phyloP scores from a whole-genome alignment of 2,329 filamentous ascomycete genomes.

The Stylonectria norvegica region DNA sequence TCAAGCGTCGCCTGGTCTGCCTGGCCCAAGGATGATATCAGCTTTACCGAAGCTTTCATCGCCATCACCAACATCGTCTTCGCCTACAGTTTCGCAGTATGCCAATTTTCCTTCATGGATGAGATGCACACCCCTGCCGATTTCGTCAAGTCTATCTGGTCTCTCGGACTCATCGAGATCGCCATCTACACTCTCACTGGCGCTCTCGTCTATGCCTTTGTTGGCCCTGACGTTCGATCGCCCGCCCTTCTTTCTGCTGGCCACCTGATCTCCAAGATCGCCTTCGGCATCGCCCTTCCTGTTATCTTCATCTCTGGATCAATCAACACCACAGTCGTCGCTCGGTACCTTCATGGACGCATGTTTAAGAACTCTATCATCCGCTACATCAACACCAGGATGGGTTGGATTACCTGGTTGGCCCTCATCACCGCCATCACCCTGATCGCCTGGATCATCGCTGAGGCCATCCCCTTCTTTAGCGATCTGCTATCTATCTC shows the following conservation, averaged over 20 bases:
- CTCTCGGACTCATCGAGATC: conserved; percentile 61
- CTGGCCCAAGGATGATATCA: conserved; percentile 44
- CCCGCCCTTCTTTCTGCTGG: conserved; percentile 67
- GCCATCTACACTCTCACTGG: conserved; percentile 65
- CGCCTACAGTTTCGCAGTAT: conserved; percentile 59
- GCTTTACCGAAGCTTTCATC: conserved; percentile 55
- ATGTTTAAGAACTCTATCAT: conserved; percentile 42
- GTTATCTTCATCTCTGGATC: conserved; percentile 74
- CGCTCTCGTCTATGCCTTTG: conserved; percentile 66
- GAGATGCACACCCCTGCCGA: conserved; percentile 50
- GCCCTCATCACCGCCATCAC: conserved; percentile 56
- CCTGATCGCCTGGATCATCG: conserved; percentile 65
- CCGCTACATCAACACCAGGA: conserved; percentile 46
- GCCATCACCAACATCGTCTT: conserved; percentile 68
- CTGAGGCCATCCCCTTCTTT: conserved; percentile 71
- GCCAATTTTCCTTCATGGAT: conserved; percentile 52
- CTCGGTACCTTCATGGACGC: conserved; percentile 45
- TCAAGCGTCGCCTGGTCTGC: conserved; percentile 39
- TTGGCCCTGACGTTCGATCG: conserved; percentile 58
- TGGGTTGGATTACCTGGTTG: conserved; percentile 55
- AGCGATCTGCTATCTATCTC: conserved; percentile 59
- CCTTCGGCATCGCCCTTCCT: conserved; percentile 66
- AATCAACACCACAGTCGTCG: conserved; percentile 55
- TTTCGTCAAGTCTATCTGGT: conserved; percentile 53
- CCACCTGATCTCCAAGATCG: conserved; percentile 57